Percentiles rank a stretch among this genome's conserved stretches.
phyloP scores from a whole-genome alignment of 1,284 basidiomycete genomes.

The Agroathelia rolfsii region DNA sequence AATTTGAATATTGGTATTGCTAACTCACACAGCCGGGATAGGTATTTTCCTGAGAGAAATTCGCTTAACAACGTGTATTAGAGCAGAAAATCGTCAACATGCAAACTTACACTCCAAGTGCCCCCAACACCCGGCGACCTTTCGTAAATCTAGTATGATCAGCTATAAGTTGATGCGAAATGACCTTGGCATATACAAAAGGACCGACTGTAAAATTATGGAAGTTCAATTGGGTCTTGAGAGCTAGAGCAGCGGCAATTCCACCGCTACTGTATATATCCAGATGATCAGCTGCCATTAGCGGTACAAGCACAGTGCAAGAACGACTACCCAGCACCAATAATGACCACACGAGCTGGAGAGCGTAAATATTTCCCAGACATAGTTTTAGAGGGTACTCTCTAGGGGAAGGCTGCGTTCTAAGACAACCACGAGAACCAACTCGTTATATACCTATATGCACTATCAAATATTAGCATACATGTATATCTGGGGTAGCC shows the following conservation, averaged over 20 bases:
- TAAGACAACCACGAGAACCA: no score
- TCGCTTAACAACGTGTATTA: no score
- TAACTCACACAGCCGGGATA: slow-evolving; percentile 18
- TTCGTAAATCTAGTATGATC: slow-evolving; percentile 35
- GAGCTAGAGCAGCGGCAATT: slow-evolving; percentile 35
- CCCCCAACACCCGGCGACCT: slow-evolving; percentile 32
- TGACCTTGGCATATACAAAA: background rate
- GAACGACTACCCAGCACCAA: slow-evolving; percentile 37
- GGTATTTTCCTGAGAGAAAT: slow-evolving; percentile 15
- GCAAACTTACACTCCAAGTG: slow-evolving; percentile 27
- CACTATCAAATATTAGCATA: no score
- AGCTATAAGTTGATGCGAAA: background rate
- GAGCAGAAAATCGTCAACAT: no score
- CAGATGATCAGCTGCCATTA: background rate
- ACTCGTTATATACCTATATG: no score
- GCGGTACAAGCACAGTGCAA: background rate
- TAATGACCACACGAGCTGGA: slow-evolving; percentile 34
- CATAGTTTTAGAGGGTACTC: no score
- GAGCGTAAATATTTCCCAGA: no score
- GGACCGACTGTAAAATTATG: slow-evolving; percentile 36
- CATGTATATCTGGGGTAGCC: no score
- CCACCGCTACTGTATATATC: slow-evolving; percentile 16
- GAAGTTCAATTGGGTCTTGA: slow-evolving; percentile 33
- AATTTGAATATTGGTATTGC: slow-evolving; percentile 4
- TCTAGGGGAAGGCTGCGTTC: no score